Percentiles rank a stretch among this genome's conserved stretches.
Conservation (phyloP, 192 early-diverging fungal species). For the Podochytrium sp. region DNA sequence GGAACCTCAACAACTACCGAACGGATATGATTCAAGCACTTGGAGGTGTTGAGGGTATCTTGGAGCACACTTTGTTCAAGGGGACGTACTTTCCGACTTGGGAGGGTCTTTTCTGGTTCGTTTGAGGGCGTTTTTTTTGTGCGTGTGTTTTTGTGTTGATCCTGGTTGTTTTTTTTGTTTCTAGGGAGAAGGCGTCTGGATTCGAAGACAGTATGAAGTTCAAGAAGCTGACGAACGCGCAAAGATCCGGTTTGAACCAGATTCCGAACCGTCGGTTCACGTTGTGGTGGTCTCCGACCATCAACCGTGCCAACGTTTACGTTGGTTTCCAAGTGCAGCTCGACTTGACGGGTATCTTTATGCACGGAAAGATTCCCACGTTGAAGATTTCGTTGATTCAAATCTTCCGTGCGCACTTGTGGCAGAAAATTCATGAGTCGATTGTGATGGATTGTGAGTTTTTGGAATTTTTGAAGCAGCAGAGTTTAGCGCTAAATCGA, state of each 20-base stretch:
- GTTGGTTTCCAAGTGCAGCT: conserved; percentile 99
- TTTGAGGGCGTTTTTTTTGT: neutral
- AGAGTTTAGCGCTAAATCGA: neutral
- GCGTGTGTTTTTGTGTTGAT: neutral
- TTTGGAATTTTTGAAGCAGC: conserved; percentile 4
- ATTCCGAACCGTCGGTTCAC: conserved; percentile 99
- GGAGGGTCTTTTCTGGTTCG: conserved; percentile 98
- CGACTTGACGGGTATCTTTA: conserved; percentile 99
- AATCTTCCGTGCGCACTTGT: conserved; percentile 97
- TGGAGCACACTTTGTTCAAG: conserved; percentile 98
- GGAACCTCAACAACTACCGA: conserved; percentile 96
- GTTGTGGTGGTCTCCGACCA: conserved; percentile 99
- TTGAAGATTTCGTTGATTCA: conserved; percentile 99
- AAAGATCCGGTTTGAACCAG: conserved; percentile 96
- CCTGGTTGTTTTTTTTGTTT: conserved; percentile 10
- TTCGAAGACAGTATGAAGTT: conserved; percentile 58
- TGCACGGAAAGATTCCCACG: conserved; percentile 99
- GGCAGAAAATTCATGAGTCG: conserved; percentile 97
- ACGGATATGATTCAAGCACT: conserved; percentile 99
- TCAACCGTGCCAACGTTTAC: conserved; percentile 98
- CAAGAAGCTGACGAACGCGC: conserved; percentile 98
- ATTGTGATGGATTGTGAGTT: conserved; percentile 63
- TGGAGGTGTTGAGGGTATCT: conserved; percentile 97
- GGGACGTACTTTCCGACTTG: conserved; percentile 98
- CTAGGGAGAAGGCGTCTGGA: conserved; percentile 28